Evolutionary conservation across 1,284 basidiomycete species (phyloP).

Genomic region (Leccinum fallax): DNA sequence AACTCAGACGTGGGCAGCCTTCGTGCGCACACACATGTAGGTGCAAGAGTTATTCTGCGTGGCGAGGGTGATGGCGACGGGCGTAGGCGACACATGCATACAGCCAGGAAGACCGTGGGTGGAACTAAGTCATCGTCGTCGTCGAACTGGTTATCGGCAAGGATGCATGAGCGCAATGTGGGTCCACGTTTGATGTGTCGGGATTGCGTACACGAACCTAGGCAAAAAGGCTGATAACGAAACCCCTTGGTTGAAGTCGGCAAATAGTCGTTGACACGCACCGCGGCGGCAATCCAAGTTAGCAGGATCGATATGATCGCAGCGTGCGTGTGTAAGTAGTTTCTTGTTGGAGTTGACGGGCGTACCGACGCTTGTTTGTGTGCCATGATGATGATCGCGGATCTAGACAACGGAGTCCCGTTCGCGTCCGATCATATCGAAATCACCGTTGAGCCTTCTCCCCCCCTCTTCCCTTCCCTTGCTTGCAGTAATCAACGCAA

Average conservation of each 20-base stretch:
- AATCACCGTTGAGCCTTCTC: neutral
- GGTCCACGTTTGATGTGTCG: slow-evolving; percentile 1
- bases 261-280: neutral
- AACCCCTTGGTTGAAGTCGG: neutral
- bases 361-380: neutral
- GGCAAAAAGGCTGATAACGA: neutral
- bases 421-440: neutral
- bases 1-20: neutral
- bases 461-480: neutral
- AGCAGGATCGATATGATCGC: neutral
- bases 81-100: neutral
- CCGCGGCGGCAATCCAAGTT: neutral
- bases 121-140: neutral
- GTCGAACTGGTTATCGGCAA: neutral
- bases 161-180: neutral
- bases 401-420: neutral
- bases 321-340: neutral
- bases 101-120: neutral
- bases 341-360: too few relatives aligned
- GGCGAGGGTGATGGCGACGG: neutral
- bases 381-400: neutral
- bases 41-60: neutral
- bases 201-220: neutral
- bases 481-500: neutral
- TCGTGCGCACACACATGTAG: neutral